Conservation (phyloP, 805 yeast species). For the Ogataea glucozyma region DNA sequence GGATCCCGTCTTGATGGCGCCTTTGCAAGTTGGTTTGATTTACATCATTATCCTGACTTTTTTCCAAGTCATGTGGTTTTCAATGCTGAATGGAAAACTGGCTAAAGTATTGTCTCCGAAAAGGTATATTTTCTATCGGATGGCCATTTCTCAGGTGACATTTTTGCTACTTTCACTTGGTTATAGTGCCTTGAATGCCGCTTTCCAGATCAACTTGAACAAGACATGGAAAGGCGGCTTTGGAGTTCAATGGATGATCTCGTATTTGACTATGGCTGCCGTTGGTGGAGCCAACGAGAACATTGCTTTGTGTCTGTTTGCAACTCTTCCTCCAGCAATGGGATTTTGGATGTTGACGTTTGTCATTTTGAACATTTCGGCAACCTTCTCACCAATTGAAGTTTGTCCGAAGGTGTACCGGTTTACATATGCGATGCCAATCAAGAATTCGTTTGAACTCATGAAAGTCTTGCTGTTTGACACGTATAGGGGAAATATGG, state of each 20-base stretch:
- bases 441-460: conserved; percentile 63
- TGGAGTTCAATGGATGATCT: conserved; percentile 70
- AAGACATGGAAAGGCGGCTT: conserved; percentile 64
- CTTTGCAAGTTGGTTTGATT: conserved; percentile 74
- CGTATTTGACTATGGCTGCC: conserved; percentile 69
- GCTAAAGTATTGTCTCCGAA: conserved; percentile 43
- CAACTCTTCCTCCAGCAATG: conserved; percentile 58
- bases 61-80: conserved; percentile 66
- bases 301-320: conserved; percentile 50
- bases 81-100: conserved; percentile 51
- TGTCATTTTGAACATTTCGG: conserved; percentile 68
- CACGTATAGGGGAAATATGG: conserved; percentile 56
- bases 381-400: conserved; percentile 67
- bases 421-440: conserved; percentile 69
- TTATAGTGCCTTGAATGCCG: conserved; percentile 60
- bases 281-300: conserved; percentile 78
- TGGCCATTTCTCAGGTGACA: conserved; percentile 49
- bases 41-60: conserved; percentile 71
- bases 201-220: conserved; percentile 64
- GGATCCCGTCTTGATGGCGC: conserved; percentile 57
- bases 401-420: conserved; percentile 57
- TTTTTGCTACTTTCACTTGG: conserved; percentile 60
- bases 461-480: conserved; percentile 59
- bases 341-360: conserved; percentile 75
- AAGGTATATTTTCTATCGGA: conserved; percentile 54